Base-by-base conservation (phyloP, 352 stramenopile species). In the Halophytophthora batemanensis region DNA sequence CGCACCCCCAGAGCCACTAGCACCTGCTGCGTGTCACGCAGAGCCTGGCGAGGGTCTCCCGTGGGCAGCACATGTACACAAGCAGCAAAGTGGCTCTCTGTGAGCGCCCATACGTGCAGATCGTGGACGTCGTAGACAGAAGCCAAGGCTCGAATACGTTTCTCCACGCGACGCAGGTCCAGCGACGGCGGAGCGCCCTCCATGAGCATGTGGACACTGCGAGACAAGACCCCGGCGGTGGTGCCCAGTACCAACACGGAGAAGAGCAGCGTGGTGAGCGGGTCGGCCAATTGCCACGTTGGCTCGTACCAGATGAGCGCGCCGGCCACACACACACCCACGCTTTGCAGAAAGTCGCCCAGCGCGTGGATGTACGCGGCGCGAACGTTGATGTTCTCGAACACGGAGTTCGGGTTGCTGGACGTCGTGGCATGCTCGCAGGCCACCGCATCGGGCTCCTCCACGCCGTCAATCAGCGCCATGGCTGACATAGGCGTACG, bases 341-440 rank as follows among this genome's bases (percentile, higher is more conserved):
- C 64, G 52, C 84, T 98, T 76, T 99, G 96, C 29, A 98, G 74
- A 43, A 99, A 91, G 71, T 99, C 97, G 3, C 92, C 96, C 8
- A 99, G 69, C 2, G 97, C 97, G 69, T 99, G 97, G 52, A 99
- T 87, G 69, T 98, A 98, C 4, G 97, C 96, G 17, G 96, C 96
- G n/a, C 89, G 78, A n/a, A 99, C 79, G 56, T 98, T 98, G 38
- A 98, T 86, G 63, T 98, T 98, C 50, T 89, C 71, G 53, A 84
- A 81, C 34, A 69, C 65, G 2, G 73, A 68, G 29, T 55, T 56
- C 36, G 59, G 50, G 6, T 66, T 46, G 35, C 35, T 40, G 2
- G 35, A 5, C 10, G 35, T 28, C 14, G 45, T n/a, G 36, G 58
- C 14, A 8, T 21, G 39, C 8, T 56, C 46, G 21, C 50, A 56